Evolutionary conservation across 768 basidiomycete genomes (phyloP), one percentile per base, ranked within the genome.

Genomic region (Podaxis sp.): DNA sequence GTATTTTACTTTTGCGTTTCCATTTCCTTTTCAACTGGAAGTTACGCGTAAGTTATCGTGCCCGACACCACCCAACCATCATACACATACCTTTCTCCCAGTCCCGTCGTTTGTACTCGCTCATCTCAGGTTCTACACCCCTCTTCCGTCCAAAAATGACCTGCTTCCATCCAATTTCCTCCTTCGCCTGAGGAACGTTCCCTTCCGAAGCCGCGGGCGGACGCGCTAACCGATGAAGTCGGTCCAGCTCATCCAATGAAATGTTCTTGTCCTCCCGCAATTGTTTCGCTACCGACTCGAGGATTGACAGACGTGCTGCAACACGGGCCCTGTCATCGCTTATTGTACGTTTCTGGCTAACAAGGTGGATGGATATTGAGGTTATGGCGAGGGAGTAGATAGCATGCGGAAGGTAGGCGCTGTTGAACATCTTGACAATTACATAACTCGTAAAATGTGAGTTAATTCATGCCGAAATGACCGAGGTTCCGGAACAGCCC

Each of bases 341-440:
- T 37, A 77, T 74, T 0, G 67, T 65, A 52, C 77, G 81, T 61
- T 84, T 78, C 55, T 82, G 79, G 67, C 73, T 77, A 40, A 89
- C 77, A 27, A 88, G 74, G 71, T 91, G 88, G 59, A 88, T 84
- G 28, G 87, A 83, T 62, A 89, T 70, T 23, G 88, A 88, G 50
- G 82, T 84, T 65, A 89, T 76, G 7, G 86, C 87, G 50, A 86
- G 73, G 35, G 87, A 82, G 70, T 83, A 90, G 63, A 89, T 55
- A 56, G 87, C 74, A 65, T 90, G 87, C 28, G 85, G 86, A 60
- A 87, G 68, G 73, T 89, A 89, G 5, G 70, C 65, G 54, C 66
- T 70, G 36, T 62, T 66, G 56, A 70, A 51, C 69, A 72, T 70
- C 50, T 52, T 53, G 36, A 23, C 4, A 37, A 37, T 47, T 36